Evolutionary conservation across 306 rosid genomes (phyloP), one percentile per base, ranked within the genome.

Genomic region (Adenanthera pavonina): DNA sequence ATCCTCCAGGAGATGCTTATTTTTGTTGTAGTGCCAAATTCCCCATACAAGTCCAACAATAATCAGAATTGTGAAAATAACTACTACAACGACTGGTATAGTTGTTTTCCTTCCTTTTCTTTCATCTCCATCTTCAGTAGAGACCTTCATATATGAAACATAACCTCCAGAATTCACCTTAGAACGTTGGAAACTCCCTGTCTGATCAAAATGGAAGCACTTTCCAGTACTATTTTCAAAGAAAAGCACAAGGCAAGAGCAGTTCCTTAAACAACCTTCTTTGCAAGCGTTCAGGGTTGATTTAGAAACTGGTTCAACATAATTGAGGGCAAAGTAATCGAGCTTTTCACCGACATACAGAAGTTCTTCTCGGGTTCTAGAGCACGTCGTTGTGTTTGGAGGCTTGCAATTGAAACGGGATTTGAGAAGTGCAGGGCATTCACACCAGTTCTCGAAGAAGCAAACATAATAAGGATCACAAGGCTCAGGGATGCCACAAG

Each of bases 221-320:
- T 80, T 86, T 16, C 97, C 90, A 0, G 97, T 86, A 38, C 88
- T 87, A 76, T 81, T 93, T 34, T 95, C 89, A 77, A 88, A 92
- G 95, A 95, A 95, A 86, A 93, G 35, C 48, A 92, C 97, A 15
- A 86, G 91, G 84, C 97, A 95, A 2, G 95, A 92, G 80, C 99
- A 93, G 86, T 91, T 90, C 16, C 82, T 85, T 62, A 76, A 49
- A 78, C 97, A 93, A 52, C 89, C 78, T 10, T 83, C 85, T 77
- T 88, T 86, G 91, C 97, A 95, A 38, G 89, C 75, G 54, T 80
- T 72, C 41, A 93, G 34, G 72, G 85, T 85, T 25, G 89, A 85
- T 76, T 82, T 93, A n/a, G 87, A 89, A 83, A 91, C 84, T 9
- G 92, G 94, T 6, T 90, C 40, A 53, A 89, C 78, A n/a, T 83